These are phyloP conservation scores for Neoboletus brunneissimus DNA, from an alignment of 768 basidiomycete genomes.

Conservation along the genomic window DNA sequence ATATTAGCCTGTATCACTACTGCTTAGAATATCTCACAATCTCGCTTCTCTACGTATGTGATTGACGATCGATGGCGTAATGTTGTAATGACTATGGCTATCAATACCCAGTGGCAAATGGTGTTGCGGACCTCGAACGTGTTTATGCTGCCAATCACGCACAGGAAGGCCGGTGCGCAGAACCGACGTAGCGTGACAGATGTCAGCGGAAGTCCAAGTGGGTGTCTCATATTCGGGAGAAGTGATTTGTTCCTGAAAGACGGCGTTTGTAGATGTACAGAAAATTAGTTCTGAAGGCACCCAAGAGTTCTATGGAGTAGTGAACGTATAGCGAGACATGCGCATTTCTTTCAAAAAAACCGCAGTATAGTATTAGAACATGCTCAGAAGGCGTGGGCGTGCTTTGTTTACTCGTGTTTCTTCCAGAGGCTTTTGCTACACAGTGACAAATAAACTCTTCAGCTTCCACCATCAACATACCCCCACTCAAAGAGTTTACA, in stretches of 20 bases:
- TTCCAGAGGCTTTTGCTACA: constrained; percentile 27
- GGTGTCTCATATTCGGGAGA: constrained; percentile 1
- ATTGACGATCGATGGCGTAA: constrained; percentile 19
- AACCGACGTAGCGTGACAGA: not conserved
- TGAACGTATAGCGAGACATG: not conserved
- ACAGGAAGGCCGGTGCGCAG: not conserved
- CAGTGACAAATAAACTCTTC: constrained; percentile 27
- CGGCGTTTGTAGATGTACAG: not conserved
- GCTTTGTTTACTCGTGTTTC: constrained; percentile 27
- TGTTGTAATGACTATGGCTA: not conserved
- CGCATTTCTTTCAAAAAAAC: not conserved
- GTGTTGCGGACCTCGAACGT: constrained; percentile 7
- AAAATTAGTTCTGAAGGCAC: not conserved
- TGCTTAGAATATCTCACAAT: constrained; percentile 15
- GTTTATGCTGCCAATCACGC: not conserved
- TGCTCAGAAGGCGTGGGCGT: not conserved
- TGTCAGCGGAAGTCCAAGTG: constrained; percentile 15
- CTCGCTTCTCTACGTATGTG: constrained; percentile 7
- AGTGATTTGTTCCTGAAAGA: not conserved
- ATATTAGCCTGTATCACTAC: constrained; percentile 12
- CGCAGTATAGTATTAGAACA: not conserved
- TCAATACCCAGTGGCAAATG: not conserved
- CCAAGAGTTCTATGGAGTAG: not conserved
- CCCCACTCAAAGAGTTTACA: not conserved
- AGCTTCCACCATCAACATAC: constrained; percentile 6